Conservation (phyloP, 192 early-diverging fungal species). For the Podochytrium sp. region DNA sequence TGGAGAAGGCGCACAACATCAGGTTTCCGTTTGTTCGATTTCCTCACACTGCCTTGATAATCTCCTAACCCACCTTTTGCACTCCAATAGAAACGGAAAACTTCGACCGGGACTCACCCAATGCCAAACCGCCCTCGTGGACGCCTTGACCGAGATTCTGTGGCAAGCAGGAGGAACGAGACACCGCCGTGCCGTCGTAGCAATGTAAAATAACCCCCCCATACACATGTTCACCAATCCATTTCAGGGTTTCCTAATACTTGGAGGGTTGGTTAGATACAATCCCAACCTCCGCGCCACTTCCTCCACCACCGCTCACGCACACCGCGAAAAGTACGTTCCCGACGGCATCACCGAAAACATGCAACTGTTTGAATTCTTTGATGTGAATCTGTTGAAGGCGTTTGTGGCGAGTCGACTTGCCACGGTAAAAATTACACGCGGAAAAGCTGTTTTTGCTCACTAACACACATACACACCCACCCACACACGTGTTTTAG, state of each 20-base stretch:
- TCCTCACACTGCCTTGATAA: neutral
- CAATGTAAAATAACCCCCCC: too few relatives aligned
- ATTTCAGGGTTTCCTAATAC: neutral
- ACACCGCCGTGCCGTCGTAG: conserved; percentile 35
- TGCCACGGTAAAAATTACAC: neutral
- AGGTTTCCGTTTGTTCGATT: conserved; percentile 10
- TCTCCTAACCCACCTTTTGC: neutral
- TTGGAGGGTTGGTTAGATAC: conserved; percentile 19
- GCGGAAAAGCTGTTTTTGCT: neutral
- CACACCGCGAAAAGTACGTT: conserved; percentile 16
- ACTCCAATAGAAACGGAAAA: conserved; percentile 3
- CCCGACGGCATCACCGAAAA: conserved; percentile 45
- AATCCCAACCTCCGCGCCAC: conserved; percentile 27
- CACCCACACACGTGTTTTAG: neutral
- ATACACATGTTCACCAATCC: too few relatives aligned
- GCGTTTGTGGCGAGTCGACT: conserved; percentile 6
- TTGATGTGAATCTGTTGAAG: conserved; percentile 13
- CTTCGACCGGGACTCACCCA: conserved; percentile 29
- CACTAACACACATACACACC: neutral
- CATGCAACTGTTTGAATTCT: conserved; percentile 39
- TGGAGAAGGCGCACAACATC: conserved; percentile 19
- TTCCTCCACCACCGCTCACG: conserved; percentile 4
- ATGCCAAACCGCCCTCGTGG: conserved; percentile 36
- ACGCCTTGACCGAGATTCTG: conserved; percentile 47
- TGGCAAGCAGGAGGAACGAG: conserved; percentile 44